These are phyloP conservation scores for Lycium barbarum DNA, from an alignment of 257 asterid genomes.

Conservation along the genomic window DNA sequence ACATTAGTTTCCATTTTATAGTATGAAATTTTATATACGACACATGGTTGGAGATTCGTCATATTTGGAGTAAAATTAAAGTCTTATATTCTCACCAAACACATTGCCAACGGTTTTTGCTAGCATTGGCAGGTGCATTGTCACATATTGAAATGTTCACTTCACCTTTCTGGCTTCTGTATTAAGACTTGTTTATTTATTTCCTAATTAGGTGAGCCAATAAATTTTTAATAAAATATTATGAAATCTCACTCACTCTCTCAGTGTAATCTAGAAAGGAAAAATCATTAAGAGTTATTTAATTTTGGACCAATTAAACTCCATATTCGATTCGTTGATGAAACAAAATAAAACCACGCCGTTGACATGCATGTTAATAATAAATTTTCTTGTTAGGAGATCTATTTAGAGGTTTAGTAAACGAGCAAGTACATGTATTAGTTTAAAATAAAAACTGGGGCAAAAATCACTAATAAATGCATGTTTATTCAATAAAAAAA, in stretches of 20 bases:
- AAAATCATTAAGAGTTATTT: not conserved
- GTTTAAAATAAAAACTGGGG: not conserved
- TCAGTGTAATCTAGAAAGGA: not conserved
- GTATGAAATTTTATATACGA: not conserved
- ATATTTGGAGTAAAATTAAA: slow-evolving; percentile 44
- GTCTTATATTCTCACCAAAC: slow-evolving; percentile 60
- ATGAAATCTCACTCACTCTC: not conserved
- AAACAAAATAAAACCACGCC: not conserved
- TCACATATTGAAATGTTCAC: slow-evolving; percentile 48
- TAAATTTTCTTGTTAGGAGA: slow-evolving; percentile 16
- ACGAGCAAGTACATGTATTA: slow-evolving; percentile 1
- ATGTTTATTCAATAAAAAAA: not conserved
- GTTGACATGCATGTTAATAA: not conserved
- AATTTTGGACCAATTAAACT: not conserved
- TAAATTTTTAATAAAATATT: not conserved
- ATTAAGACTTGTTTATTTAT: slow-evolving; percentile 41
- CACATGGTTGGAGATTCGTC: not conserved
- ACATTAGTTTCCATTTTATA: not conserved
- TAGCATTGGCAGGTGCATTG: slow-evolving; percentile 33
- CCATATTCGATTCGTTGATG: slow-evolving; percentile 6
- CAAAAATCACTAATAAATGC: not conserved
- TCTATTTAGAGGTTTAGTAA: not conserved
- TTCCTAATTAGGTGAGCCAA: slow-evolving; percentile 24
- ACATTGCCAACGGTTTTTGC: slow-evolving; percentile 42
- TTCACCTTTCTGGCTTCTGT: slow-evolving; percentile 64